Conservation (phyloP, 257 asterid species). For the Solanum peruvianum region DNA sequence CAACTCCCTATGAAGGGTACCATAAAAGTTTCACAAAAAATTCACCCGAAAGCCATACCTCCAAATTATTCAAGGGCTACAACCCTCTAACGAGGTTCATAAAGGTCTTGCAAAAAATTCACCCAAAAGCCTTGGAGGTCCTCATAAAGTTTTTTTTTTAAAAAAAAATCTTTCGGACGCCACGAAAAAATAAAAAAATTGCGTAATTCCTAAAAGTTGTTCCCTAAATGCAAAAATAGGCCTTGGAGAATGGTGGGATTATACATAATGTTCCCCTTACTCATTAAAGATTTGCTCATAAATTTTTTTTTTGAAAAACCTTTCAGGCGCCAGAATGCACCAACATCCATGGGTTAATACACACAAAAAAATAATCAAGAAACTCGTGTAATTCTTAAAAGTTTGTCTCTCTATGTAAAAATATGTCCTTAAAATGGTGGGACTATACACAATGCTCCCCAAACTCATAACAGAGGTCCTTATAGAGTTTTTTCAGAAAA, state of each 20-base stretch:
- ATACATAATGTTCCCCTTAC: too few species aligned
- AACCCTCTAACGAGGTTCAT: background rate
- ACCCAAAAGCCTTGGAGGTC: fast-evolving
- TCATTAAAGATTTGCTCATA: too few species aligned
- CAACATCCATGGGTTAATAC: background rate
- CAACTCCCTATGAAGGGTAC: background rate
- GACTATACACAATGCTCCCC: background rate
- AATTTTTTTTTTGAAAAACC: too few species aligned
- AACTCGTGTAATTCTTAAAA: background rate
- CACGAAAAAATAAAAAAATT: too few species aligned
- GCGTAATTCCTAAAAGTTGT: too few species aligned
- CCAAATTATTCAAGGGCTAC: too few species aligned
- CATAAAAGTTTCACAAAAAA: background rate
- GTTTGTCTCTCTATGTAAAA: background rate
- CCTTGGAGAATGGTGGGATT: background rate
- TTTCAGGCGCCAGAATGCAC: fast-evolving
- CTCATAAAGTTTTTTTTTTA: background rate
- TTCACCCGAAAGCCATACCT: background rate
- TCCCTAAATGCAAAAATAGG: background rate
- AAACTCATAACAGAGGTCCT: background rate
- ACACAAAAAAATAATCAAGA: too few species aligned
- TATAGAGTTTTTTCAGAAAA: too few species aligned
- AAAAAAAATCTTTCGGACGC: fast-evolving
- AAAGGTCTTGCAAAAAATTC: background rate
- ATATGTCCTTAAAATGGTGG: background rate